Conservation (phyloP, 768 basidiomycete genomes). For the Sistotremastrum suecicum region DNA sequence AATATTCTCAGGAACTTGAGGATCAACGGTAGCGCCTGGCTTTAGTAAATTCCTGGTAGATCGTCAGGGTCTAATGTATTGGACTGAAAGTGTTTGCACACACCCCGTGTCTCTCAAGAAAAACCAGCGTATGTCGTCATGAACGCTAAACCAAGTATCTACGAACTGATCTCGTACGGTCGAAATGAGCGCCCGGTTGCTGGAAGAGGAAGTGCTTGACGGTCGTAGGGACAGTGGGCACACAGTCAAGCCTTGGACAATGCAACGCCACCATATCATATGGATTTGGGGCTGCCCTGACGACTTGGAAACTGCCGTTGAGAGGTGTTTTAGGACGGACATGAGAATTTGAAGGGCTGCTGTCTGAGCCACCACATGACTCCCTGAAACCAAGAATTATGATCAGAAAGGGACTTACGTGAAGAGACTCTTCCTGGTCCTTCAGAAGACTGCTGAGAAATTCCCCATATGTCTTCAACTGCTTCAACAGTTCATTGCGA, state of each 20-base stretch:
- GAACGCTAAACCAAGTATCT: conserved; percentile 57
- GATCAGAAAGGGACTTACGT: conserved; percentile 33
- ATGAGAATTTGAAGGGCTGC: conserved; percentile 65
- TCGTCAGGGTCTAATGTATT: conserved; percentile 12
- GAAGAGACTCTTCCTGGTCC: conserved; percentile 60
- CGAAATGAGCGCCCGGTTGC: conserved; percentile 22
- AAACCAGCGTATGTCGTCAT: conserved; percentile 83
- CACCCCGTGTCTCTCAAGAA: conserved; percentile 72
- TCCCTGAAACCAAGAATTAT: neutral
- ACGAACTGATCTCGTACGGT: conserved; percentile 54
- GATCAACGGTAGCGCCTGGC: conserved; percentile 17
- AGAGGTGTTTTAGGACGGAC: conserved; percentile 64
- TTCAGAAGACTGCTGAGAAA: conserved; percentile 57
- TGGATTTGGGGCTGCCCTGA: conserved; percentile 50
- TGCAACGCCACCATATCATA: conserved; percentile 49
- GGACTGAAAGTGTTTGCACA: conserved; percentile 12
- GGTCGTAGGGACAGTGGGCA: conserved; percentile 38
- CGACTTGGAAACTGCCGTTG: conserved; percentile 39
- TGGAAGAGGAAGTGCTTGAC: neutral
- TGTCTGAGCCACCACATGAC: conserved; percentile 24
- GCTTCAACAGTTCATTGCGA: conserved; percentile 68
- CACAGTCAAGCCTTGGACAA: conserved; percentile 41
- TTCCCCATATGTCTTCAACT: conserved; percentile 54
- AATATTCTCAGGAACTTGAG: conserved; percentile 33
- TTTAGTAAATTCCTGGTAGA: conserved; percentile 17